These are phyloP conservation scores for Desmodesmus armatus DNA, from an alignment of 139 green algal species.

Conservation along the genomic window DNA sequence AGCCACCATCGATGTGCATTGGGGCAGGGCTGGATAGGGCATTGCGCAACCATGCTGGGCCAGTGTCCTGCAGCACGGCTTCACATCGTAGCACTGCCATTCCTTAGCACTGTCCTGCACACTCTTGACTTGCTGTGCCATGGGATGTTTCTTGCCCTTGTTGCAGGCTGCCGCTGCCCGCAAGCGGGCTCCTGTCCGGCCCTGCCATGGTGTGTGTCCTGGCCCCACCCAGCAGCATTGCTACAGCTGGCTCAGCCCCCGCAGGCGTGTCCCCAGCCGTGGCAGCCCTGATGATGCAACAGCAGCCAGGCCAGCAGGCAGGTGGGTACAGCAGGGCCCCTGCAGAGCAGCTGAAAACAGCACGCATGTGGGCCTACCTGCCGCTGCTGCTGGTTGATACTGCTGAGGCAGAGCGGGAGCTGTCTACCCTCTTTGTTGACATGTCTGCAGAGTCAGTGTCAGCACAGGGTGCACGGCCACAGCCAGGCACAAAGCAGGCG, in stretches of 20 bases:
- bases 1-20: no score
- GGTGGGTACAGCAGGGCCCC: no score
- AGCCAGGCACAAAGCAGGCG: not conserved
- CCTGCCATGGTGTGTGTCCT: constrained; percentile 19
- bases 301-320: no score
- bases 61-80: no score
- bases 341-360: no score
- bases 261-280: not conserved
- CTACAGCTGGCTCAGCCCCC: not conserved
- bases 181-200: not conserved
- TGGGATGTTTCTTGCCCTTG: not conserved
- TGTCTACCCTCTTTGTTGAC: not conserved
- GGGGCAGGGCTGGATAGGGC: no score
- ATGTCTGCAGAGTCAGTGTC: constrained; percentile 8
- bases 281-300: not conserved
- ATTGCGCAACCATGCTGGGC: no score
- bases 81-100: no score
- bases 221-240: not conserved
- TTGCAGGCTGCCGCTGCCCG: not conserved
- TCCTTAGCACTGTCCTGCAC: not conserved
- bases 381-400: constrained; percentile 1
- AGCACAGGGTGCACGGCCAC: not conserved
- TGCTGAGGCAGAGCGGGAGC: not conserved
- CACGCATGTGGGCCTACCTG: constrained; percentile 9
- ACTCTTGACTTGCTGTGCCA: not conserved